Percentiles rank a stretch among this genome's conserved stretches.
phyloP scores from a whole-genome alignment of 345 rosid species.

The Eucalyptus cladocalyx region DNA sequence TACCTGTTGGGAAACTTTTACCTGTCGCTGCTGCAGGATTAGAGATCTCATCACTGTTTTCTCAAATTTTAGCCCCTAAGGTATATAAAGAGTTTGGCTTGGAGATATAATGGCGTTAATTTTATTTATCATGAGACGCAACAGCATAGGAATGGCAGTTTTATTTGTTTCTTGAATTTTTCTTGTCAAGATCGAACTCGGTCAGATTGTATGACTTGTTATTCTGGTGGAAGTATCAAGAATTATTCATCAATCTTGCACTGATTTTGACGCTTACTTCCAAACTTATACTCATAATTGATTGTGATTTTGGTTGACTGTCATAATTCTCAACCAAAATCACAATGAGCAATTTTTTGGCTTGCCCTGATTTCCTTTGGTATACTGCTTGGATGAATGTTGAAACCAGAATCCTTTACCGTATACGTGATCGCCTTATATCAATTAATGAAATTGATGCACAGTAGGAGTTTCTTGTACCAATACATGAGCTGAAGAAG shows the following conservation, averaged over 20 bases:
- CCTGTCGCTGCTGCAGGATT: constrained; percentile 58
- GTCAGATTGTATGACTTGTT: not conserved
- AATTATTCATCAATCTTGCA: not conserved
- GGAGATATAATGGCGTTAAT: not conserved
- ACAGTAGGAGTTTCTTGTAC: not conserved
- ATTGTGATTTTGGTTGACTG: not conserved
- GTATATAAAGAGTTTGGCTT: not conserved
- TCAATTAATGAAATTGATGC: not conserved
- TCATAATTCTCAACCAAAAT: not conserved
- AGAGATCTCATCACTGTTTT: not conserved
- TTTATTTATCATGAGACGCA: not conserved
- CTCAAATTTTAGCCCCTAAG: not conserved
- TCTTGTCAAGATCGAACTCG: not conserved
- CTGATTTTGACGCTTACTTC: not conserved
- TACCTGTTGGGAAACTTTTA: constrained; percentile 56
- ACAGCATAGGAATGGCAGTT: not conserved
- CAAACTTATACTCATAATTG: not conserved
- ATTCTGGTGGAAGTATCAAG: not conserved
- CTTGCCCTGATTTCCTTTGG: not conserved
- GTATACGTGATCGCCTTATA: not conserved
- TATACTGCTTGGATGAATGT: not conserved
- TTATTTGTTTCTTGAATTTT: not conserved
- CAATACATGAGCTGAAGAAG: not conserved
- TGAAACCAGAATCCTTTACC: not conserved
- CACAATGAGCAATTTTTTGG: not conserved